Evolutionary conservation across 2,329 filamentous ascomycete genomes (phyloP).

Genomic region (Exserohilum turcica): DNA sequence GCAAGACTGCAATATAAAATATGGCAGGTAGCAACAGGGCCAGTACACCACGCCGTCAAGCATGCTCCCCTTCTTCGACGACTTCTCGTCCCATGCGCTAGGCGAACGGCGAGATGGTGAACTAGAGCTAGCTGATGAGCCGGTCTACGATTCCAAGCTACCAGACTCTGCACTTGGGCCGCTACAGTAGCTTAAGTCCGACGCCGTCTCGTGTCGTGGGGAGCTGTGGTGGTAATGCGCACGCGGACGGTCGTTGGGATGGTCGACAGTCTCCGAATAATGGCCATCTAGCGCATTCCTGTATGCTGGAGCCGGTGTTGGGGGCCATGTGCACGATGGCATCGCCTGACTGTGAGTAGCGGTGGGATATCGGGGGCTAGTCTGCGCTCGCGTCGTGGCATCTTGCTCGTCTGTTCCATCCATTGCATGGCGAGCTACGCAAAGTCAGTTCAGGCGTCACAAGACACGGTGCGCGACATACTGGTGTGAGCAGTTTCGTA

Average conservation of each 20-base stretch:
- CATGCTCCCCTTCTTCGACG: constrained; percentile 30
- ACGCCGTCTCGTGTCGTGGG: constrained; percentile 25
- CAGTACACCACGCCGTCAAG: constrained; percentile 37
- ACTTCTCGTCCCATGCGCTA: constrained; percentile 34
- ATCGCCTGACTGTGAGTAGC: constrained; percentile 6
- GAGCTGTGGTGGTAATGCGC: constrained; percentile 26
- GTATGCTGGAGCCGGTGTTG: constrained; percentile 24
- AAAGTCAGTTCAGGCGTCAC: constrained; percentile 17
- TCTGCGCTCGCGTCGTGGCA: constrained; percentile 19
- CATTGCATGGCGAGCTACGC: constrained; percentile 27
- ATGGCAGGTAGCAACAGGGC: constrained; percentile 42
- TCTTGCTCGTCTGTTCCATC: constrained; percentile 40
- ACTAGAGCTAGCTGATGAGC: constrained; percentile 23
- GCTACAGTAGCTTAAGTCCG: constrained; percentile 32
- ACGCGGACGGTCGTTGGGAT: constrained; percentile 31
- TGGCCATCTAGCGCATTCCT: constrained; percentile 37
- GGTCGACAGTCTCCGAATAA: constrained; percentile 26
- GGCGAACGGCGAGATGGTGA: constrained; percentile 16
- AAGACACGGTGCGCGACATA: neutral
- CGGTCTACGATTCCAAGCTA: constrained; percentile 32
- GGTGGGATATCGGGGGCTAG: constrained; percentile 8
- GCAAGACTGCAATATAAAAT: constrained; percentile 40
- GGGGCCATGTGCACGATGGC: constrained; percentile 15
- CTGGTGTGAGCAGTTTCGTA: neutral
- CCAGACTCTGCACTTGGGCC: constrained; percentile 37